Evolutionary conservation across 1,139 yeast species (phyloP).

Genomic region (Hyphopichia wangnamkhiaoensis): DNA sequence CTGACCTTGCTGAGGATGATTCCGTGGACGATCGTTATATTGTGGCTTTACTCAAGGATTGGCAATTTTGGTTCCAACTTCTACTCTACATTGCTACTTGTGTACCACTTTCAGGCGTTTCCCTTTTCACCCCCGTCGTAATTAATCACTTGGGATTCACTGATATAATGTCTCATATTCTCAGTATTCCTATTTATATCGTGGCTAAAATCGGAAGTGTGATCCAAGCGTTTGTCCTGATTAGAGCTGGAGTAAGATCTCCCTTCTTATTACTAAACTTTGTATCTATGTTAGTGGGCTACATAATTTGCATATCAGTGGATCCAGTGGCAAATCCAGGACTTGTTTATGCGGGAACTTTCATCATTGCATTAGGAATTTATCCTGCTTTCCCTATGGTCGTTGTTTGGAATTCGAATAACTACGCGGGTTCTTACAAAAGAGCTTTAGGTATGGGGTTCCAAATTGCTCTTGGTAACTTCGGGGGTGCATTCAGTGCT

Average conservation of each 20-base stretch:
- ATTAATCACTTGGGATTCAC: conserved; percentile 25
- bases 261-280: conserved; percentile 29
- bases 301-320: conserved; percentile 23
- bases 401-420: conserved; percentile 39
- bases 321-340: conserved; percentile 16
- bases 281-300: conserved; percentile 29
- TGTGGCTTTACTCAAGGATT: conserved; percentile 25
- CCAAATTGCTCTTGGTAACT: conserved; percentile 41
- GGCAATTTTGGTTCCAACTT: conserved; percentile 23
- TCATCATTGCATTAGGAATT: conserved; percentile 31
- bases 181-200: conserved; percentile 35
- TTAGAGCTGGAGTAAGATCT: conserved; percentile 28
- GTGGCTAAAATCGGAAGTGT: conserved; percentile 31
- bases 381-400: conserved; percentile 35
- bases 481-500: conserved; percentile 38
- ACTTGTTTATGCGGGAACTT: conserved; percentile 35
- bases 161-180: conserved; percentile 23
- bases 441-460: conserved; percentile 41
- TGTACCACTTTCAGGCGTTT: conserved; percentile 21
- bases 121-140: conserved; percentile 30
- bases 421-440: conserved; percentile 33
- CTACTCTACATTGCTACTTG: conserved; percentile 12
- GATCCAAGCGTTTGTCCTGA: conserved; percentile 27
- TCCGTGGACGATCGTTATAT: conserved; percentile 17
- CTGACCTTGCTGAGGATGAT: conserved; percentile 11